Conservation (phyloP, 352 stramenopile genomes). For the Globisporangium canariense region DNA sequence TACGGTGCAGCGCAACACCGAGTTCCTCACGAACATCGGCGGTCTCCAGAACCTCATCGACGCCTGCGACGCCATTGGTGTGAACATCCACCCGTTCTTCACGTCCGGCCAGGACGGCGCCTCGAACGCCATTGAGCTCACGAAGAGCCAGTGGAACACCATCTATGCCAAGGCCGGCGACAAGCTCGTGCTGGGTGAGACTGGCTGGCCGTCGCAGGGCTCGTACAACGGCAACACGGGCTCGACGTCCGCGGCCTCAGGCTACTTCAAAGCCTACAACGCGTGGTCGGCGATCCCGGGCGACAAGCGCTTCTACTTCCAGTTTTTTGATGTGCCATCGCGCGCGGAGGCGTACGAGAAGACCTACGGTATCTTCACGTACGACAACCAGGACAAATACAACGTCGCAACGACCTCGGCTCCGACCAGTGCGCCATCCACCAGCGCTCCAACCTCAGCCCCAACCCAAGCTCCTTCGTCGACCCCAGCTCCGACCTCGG, state of each 20-base stretch:
- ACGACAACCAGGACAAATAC: slow-evolving; percentile 52
- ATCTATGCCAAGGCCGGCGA: slow-evolving; percentile 34
- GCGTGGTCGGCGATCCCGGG: slow-evolving; percentile 47
- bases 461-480: background rate
- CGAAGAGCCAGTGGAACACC: slow-evolving; percentile 44
- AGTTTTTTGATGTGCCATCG: slow-evolving; percentile 61
- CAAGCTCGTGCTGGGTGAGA: slow-evolving; percentile 57
- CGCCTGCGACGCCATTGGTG: slow-evolving; percentile 42
- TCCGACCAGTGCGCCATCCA: background rate
- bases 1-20: slow-evolving; percentile 70
- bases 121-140: slow-evolving; percentile 38
- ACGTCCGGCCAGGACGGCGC: slow-evolving; percentile 29
- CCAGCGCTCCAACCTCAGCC: background rate
- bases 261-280: slow-evolving; percentile 68
- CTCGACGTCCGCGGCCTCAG: slow-evolving; percentile 25
- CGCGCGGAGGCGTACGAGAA: slow-evolving; percentile 40
- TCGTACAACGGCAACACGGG: slow-evolving; percentile 38
- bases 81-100: slow-evolving; percentile 72
- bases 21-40: slow-evolving; percentile 41
- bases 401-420: slow-evolving; percentile 17
- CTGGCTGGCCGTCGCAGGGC: slow-evolving; percentile 46
- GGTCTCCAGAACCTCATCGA: slow-evolving; percentile 41
- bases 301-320: slow-evolving; percentile 66
- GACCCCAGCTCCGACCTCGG: slow-evolving; percentile 7
- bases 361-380: slow-evolving; percentile 45